Evolutionary conservation across 2,329 filamentous ascomycete genomes (phyloP), one percentile per base, ranked within the genome.

Genomic region (Dendryphion nanum): DNA sequence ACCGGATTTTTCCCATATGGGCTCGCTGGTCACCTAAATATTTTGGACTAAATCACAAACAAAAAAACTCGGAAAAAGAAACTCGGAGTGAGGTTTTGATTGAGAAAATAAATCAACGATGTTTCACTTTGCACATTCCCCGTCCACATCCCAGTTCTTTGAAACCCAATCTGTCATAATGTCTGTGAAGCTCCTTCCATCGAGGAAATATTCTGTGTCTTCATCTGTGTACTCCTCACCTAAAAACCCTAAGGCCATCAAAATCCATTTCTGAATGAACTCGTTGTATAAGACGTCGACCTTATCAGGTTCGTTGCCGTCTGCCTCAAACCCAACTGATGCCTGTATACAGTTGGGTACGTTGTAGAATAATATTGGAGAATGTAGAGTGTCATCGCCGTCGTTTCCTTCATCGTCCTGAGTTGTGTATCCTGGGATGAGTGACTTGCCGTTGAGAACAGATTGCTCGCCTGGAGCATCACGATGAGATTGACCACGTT

Each of bases 271-370:
- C 66, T 93, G 78, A 23, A 97, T 82, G 63, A 96, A 98, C 61
- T 95, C 89, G 41, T 95, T 79, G 59, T 94, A 98, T 12, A 96
- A 82, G 6, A 98, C 63, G 62, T 97, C 91, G 1, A 98, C 89
- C 1, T 68, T 83, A 36, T 85, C 79, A 0, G 88, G 86, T 13
- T 78, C 71, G 8, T 55, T 57, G 1, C 62, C 68, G 6, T 60
- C 47, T 2, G 48, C 50, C 8, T 47, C 33, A 52, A 94, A 86
- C 2, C 66, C 72, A 50, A 85, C 76, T 41, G 79, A 68, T 1
- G 84, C 72, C 61, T 91, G 85, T 40, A 98, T 79, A 61, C 83
- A 88, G 64, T 96, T 96, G 5, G 93, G 91, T 4, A 91, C 79
- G 2, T 70, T 64, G 66, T 90, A 91, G 60, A 86, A 89, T 20